Conservation (phyloP, 768 basidiomycete species). For the Rhizopogon salebrosus region DNA sequence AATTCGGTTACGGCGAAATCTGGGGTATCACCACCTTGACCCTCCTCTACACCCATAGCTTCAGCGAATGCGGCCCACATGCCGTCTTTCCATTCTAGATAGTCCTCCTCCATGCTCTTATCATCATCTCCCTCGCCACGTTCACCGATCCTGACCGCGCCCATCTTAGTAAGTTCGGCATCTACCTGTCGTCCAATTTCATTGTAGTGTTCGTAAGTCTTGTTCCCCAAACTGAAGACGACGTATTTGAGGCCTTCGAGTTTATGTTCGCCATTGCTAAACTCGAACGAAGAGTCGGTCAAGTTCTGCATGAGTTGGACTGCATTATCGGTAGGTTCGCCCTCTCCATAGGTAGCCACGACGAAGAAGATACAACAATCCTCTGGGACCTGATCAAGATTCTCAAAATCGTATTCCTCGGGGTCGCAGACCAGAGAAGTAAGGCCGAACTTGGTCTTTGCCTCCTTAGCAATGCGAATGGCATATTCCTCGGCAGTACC, state of each 20-base stretch:
- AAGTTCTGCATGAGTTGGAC: conserved; percentile 92
- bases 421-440: conserved; percentile 96
- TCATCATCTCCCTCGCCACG: conserved; percentile 97
- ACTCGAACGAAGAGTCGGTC: conserved; percentile 81
- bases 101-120: conserved; percentile 99
- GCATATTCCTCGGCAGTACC: conserved; percentile 99
- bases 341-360: conserved; percentile 98
- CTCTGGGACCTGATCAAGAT: conserved; percentile 85
- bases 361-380: conserved; percentile 90
- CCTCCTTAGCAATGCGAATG: conserved; percentile 95
- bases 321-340: conserved; percentile 97
- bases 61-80: conserved; percentile 93
- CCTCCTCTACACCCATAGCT: conserved; percentile 87
- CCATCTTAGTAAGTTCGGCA: conserved; percentile 65
- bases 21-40: conserved; percentile 89
- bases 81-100: conserved; percentile 96
- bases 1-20: conserved; percentile 92
- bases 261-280: conserved; percentile 70
- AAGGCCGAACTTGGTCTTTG: conserved; percentile 92
- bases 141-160: conserved; percentile 80
- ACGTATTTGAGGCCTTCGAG: conserved; percentile 91
- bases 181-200: conserved; percentile 82
- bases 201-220: conserved; percentile 96
- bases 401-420: conserved; percentile 98
- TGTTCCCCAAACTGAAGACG: conserved; percentile 89